Evolutionary conservation across 164 flowering plant genomes (phyloP).

Genomic region (Echeveria elegans): DNA sequence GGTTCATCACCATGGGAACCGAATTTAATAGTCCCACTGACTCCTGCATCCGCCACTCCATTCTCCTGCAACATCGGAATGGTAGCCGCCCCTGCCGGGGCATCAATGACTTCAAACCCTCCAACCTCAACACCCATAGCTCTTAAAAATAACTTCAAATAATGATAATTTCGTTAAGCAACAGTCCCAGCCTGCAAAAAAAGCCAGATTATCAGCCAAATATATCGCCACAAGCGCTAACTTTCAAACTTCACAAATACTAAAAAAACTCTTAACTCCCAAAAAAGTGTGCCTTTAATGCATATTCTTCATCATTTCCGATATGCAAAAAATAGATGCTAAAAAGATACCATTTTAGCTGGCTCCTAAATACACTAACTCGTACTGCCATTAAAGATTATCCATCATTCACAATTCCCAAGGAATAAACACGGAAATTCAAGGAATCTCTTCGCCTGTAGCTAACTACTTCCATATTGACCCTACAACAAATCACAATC

Average conservation of each 20-base stretch:
- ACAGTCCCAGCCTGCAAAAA: constrained; percentile 8
- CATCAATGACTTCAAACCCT: constrained; percentile 41
- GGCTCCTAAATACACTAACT: not conserved
- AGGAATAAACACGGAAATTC: not conserved
- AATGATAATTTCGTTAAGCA: not conserved
- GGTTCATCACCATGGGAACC: constrained; percentile 60
- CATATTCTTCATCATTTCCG: not conserved
- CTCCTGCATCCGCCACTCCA: constrained; percentile 30
- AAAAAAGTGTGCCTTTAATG: not conserved
- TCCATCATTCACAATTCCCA: not conserved
- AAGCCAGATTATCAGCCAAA: not conserved
- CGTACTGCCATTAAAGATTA: no score
- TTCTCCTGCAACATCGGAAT: constrained; percentile 25
- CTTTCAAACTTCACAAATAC: not conserved
- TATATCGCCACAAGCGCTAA: not conserved
- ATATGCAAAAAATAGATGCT: not conserved
- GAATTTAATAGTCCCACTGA: constrained; percentile 42
- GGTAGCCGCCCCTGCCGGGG: constrained; percentile 25
- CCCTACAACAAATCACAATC: not conserved
- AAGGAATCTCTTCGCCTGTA: not conserved
- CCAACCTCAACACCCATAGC: constrained; percentile 59
- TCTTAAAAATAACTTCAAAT: not conserved
- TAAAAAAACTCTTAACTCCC: not conserved
- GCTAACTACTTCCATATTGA: not conserved
- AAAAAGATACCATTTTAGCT: not conserved